phyloP scores from a whole-genome alignment of 768 basidiomycete species.

The Xanthoconium purpureum region DNA sequence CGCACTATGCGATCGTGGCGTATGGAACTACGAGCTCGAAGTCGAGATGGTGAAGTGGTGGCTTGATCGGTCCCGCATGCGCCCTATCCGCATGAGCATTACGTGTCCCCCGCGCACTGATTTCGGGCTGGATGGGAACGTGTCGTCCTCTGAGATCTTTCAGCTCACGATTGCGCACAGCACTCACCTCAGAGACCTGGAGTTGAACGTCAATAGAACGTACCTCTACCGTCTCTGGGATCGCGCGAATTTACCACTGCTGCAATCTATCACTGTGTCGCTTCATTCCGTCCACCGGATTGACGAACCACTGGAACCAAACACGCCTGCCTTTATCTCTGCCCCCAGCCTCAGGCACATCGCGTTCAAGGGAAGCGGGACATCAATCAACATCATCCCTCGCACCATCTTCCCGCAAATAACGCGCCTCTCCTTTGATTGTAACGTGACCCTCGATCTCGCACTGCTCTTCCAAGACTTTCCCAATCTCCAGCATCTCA shows the following conservation, averaged over 20 bases:
- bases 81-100: constrained; percentile 25
- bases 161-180: constrained; percentile 21
- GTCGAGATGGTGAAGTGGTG: constrained; percentile 25
- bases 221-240: constrained; percentile 24
- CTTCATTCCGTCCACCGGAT: constrained; percentile 8
- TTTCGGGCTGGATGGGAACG: constrained; percentile 8
- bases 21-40: constrained; percentile 28
- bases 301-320: constrained; percentile 1
- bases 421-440: constrained; percentile 25
- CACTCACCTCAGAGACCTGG: constrained; percentile 16
- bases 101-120: constrained; percentile 16
- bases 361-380: constrained; percentile 11
- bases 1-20: constrained; percentile 26
- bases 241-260: constrained; percentile 3
- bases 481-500: constrained; percentile 13
- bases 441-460: constrained; percentile 18
- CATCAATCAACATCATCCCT: constrained; percentile 16
- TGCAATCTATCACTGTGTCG: constrained; percentile 19
- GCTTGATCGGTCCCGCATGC: constrained; percentile 19
- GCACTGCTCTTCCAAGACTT: constrained; percentile 18
- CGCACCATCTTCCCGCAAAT: constrained; percentile 15
- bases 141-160: constrained; percentile 17
- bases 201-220: constrained; percentile 12
- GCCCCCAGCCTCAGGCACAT: constrained; percentile 19
- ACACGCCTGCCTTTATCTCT: neutral